These are phyloP conservation scores for Medicago lupulina DNA, from an alignment of 306 rosid species.

Conservation along the genomic window DNA sequence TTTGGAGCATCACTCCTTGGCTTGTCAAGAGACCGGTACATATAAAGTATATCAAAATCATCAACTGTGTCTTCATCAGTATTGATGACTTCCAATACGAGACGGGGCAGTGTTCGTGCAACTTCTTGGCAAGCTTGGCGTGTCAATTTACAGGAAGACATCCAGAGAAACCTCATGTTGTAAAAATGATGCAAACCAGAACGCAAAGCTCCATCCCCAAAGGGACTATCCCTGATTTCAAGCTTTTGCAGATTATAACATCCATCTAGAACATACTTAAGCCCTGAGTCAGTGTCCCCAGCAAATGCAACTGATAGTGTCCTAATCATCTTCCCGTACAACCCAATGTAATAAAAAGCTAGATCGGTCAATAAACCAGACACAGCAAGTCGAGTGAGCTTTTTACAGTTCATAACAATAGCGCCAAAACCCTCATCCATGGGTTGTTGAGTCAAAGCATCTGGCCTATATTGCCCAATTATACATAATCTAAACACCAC, in stretches of 20 bases:
- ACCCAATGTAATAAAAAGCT: constrained; percentile 43
- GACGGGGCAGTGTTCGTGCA: constrained; percentile 64
- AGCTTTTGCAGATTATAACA: constrained; percentile 57
- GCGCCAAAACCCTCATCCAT: constrained; percentile 97
- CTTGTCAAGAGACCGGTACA: not conserved
- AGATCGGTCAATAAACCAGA: not conserved
- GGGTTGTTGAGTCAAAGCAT: constrained; percentile 62
- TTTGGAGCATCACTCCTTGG: not conserved
- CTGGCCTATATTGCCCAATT: constrained; percentile 56
- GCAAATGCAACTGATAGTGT: constrained; percentile 91
- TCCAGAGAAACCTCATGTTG: constrained; percentile 95
- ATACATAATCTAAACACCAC: constrained; percentile 55
- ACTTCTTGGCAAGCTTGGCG: constrained; percentile 34
- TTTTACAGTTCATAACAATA: constrained; percentile 88
- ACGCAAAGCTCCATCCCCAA: constrained; percentile 74
- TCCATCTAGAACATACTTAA: constrained; percentile 74
- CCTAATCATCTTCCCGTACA: constrained; percentile 72
- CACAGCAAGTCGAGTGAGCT: constrained; percentile 55
- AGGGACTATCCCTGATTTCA: constrained; percentile 70
- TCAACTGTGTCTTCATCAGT: not conserved
- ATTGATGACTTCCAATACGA: constrained; percentile 55
- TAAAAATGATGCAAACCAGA: constrained; percentile 83
- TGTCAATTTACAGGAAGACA: constrained; percentile 74
- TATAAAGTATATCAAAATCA: not conserved
- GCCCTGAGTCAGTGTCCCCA: constrained; percentile 71